Base-by-base conservation (phyloP, 164 flowering plant species). In the Liquidambar formosana region DNA sequence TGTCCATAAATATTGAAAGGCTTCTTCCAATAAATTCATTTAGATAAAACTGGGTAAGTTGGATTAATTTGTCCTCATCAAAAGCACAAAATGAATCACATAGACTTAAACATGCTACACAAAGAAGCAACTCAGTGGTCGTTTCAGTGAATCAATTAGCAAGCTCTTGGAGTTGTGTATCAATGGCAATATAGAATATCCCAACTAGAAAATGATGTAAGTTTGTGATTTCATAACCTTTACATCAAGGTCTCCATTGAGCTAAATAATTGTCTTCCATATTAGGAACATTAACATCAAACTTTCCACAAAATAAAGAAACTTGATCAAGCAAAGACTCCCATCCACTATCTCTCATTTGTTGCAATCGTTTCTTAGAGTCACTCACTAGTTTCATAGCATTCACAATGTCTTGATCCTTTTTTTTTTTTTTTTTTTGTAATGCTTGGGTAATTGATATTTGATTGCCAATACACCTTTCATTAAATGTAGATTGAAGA, bases 391-490 rank as follows among this genome's bases (percentile, higher is more conserved):
- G n/a, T n/a, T n/a, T n/a, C n/a, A n/a, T n/a, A n/a, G n/a, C n/a
- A n/a, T n/a, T n/a, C n/a, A n/a, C n/a, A n/a, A n/a, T n/a, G n/a
- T n/a, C n/a, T n/a, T n/a, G n/a, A n/a, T n/a, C n/a, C n/a, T n/a
- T n/a, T n/a, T n/a, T n/a, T n/a, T n/a, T n/a, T n/a, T n/a, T n/a
- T n/a, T n/a, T n/a, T n/a, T n/a, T n/a, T n/a, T n/a, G n/a, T n/a
- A n/a, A n/a, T n/a, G n/a, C n/a, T n/a, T n/a, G n/a, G n/a, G 6
- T 51, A 67, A 67, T 21, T 67, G 63, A 67, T 67, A 57, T 67
- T 63, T 56, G 33, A 23, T 57, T 4, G 45, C 45, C 8, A 67
- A 21, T 1, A 67, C 10, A 3, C 0, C 4, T 41, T 41, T 43
- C 63, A 67, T 67, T 19, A 67, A 25, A 19, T 57, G 63, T 10